Base-by-base conservation (phyloP, 2,329 filamentous ascomycete species). In the Xylogone sp. region DNA sequence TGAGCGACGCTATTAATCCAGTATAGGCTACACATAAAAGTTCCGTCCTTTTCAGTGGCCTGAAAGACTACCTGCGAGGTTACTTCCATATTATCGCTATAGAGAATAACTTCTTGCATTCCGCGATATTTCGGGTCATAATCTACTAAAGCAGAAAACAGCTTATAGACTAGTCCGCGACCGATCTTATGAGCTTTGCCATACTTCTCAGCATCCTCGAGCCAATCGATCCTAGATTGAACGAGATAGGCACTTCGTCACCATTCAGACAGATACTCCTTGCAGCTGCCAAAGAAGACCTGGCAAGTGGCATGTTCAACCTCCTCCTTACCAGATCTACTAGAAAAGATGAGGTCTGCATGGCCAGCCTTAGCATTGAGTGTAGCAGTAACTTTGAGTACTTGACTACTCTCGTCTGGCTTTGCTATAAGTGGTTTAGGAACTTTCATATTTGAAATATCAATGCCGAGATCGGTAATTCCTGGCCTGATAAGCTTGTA, bases 111-210 rank as follows among this genome's bases (percentile, higher is more conserved):
- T 48, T 80, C 77, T 24, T 81, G 72, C 68, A 82, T 82, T 21
- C 78, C 79, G 48, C 70, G 72, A 63, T 79, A 83, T 21, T 71
- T 71, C 9, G 61, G 65, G 16, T 72, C 69, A 56, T 82, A 84
- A 59, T 81, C 76, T 6, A 82, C 80, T 0, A 83, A 68, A 43
- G 78, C 73, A 42, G 73, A 72, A 58, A 78, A 79, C 50, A 86
- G 77, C 71, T 90, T 90, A 77, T 93, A 93, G 19, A 86, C 85
- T 72, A 90, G 12, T 39, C 86, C 86, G 21, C 86, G 82, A 45
- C 86, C 81, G 53, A 91, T 78, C 69, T 87, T 86, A 65, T 87
- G 86, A 27, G 86, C 85, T 16, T 52, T 47, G 39, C 87, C 87
- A 31, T 74, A 76, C 27, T 47, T 46, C 21, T 43, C 46, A 19